phyloP scores from a whole-genome alignment of 768 basidiomycete species.

The Trametes meyenii region DNA sequence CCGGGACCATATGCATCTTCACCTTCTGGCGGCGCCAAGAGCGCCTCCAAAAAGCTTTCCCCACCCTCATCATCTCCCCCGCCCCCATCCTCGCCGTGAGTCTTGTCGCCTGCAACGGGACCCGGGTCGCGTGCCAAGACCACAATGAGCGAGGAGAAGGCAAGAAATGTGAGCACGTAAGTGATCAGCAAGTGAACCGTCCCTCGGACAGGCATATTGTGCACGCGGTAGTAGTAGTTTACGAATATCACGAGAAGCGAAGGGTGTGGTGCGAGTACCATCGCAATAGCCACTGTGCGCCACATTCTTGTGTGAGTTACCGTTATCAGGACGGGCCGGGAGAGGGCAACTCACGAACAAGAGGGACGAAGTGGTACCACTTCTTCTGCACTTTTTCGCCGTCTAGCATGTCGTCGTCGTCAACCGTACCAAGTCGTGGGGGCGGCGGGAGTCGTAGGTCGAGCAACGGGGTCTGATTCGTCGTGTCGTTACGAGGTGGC shows the following conservation, averaged over 20 bases:
- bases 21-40: constrained; percentile 49
- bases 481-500: constrained; percentile 7
- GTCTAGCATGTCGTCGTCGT: constrained; percentile 23
- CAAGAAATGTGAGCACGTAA: constrained; percentile 69
- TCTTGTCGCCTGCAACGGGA: constrained; percentile 41
- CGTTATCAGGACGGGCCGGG: no score
- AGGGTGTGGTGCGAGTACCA: constrained; percentile 75
- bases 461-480: constrained; percentile 12
- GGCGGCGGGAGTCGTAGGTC: constrained; percentile 17
- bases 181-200: constrained; percentile 56
- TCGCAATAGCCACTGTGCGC: constrained; percentile 46
- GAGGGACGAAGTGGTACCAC: constrained; percentile 28
- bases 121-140: constrained; percentile 79
- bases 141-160: constrained; percentile 72
- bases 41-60: constrained; percentile 59
- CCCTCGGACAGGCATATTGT: constrained; percentile 51
- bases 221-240: constrained; percentile 62
- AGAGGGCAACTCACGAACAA: constrained; percentile 15
- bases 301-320: neutral
- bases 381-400: constrained; percentile 6
- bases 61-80: constrained; percentile 33
- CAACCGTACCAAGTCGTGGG: constrained; percentile 10
- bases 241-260: constrained; percentile 70
- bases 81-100: constrained; percentile 23
- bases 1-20: constrained; percentile 52